Evolutionary conservation across 148 eudicot genomes (phyloP).

Genomic region (Polygonum maritimum): DNA sequence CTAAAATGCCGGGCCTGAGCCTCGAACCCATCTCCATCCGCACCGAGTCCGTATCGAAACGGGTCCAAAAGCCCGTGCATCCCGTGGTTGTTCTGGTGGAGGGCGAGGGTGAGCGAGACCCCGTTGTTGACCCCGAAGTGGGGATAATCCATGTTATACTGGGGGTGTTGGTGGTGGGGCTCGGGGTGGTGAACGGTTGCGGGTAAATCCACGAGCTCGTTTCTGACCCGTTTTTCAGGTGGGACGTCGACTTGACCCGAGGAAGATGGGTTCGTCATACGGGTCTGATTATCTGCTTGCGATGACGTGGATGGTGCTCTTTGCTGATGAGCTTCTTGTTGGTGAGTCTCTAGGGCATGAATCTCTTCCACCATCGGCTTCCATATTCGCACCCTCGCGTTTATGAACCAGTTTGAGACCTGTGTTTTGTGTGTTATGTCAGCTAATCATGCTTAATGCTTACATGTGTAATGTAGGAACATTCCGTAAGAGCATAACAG

Average conservation of each 20-base stretch:
- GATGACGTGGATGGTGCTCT: not conserved
- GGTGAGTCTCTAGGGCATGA: conserved; percentile 10
- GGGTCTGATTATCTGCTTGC: not conserved
- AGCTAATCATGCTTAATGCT: no score
- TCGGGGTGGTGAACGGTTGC: not conserved
- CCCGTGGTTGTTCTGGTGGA: conserved; percentile 13
- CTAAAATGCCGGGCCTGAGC: not conserved
- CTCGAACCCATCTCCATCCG: not conserved
- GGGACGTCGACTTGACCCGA: not conserved
- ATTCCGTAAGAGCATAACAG: no score
- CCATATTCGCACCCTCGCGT: conserved; percentile 73
- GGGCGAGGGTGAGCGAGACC: conserved; percentile 13
- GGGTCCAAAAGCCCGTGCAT: conserved; percentile 3
- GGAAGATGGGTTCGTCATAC: not conserved
- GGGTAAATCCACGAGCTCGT: conserved; percentile 1
- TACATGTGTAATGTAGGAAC: no score
- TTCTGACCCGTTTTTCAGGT: conserved; percentile 9
- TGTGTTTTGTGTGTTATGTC: conserved; percentile 2
- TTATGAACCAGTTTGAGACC: conserved; percentile 90
- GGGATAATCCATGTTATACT: not conserved
- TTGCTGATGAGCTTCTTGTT: not conserved
- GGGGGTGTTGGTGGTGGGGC: not conserved
- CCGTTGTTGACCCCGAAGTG: conserved; percentile 5
- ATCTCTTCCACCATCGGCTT: conserved; percentile 68
- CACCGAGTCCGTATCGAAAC: not conserved